Conservation (phyloP, 2,329 filamentous ascomycete species). For the Leptographium flavum region DNA sequence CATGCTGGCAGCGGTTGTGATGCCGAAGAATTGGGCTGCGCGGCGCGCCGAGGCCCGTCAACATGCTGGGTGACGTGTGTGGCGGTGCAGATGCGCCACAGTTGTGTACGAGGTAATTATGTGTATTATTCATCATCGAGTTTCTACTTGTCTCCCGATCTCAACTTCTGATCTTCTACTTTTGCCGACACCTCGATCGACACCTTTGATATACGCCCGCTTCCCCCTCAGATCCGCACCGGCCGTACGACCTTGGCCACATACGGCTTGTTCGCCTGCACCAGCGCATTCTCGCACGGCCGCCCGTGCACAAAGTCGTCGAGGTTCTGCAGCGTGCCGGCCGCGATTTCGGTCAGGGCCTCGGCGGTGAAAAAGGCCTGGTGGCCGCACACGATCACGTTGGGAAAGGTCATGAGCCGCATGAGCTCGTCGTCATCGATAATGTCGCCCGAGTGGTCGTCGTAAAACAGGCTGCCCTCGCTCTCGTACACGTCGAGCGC, state of each 20-base stretch:
- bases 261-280: constrained; percentile 13
- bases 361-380: constrained; percentile 58
- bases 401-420: constrained; percentile 53
- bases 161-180: too few relatives aligned
- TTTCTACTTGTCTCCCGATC: too few relatives aligned
- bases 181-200: too few relatives aligned
- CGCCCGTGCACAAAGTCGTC: constrained; percentile 24
- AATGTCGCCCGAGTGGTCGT: constrained; percentile 48
- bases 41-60: too few relatives aligned
- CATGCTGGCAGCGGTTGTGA: constrained; percentile 4
- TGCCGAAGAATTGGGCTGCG: neutral
- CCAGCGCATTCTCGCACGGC: constrained; percentile 24
- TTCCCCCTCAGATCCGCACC: constrained; percentile 19
- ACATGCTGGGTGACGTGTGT: neutral
- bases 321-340: constrained; percentile 43
- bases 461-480: constrained; percentile 49
- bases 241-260: constrained; percentile 15
- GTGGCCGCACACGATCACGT: constrained; percentile 52
- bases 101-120: too few relatives aligned
- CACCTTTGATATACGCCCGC: too few relatives aligned
- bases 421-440: constrained; percentile 53
- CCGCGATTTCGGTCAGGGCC: constrained; percentile 48
- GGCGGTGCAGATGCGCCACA: neutral
- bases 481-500: constrained; percentile 57
- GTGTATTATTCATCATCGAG: too few relatives aligned